Evolutionary conservation across 2,329 filamentous ascomycete genomes (phyloP).

Genomic region (Golovinomyces cichoracearum): DNA sequence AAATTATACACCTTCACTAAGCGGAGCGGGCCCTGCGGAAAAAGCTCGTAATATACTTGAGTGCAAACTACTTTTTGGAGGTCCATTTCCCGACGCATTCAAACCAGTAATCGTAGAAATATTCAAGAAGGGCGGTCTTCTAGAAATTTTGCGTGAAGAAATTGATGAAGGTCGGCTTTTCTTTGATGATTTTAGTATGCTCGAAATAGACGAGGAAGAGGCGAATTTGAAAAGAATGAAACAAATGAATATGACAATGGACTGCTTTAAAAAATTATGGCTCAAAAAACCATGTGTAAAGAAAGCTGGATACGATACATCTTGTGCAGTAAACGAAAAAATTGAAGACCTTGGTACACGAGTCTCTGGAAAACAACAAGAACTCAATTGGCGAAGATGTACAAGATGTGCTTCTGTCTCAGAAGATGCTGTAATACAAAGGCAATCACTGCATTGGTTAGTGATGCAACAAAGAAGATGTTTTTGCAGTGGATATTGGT

Average conservation of each 20-base stretch:
- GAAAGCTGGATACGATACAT: background rate
- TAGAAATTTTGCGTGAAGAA: constrained; percentile 10
- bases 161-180: constrained; percentile 14
- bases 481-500: constrained; percentile 15
- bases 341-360: background rate
- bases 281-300: constrained; percentile 8
- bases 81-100: constrained; percentile 12
- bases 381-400: constrained; percentile 13
- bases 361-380: constrained; percentile 2
- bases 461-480: constrained; percentile 15
- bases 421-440: constrained; percentile 14
- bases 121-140: constrained; percentile 9
- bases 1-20: constrained; percentile 5
- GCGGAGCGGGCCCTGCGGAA: constrained; percentile 6
- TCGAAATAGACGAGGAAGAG: constrained; percentile 14
- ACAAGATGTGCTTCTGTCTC: constrained; percentile 15
- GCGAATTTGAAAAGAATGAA: constrained; percentile 6
- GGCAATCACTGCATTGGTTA: constrained; percentile 14
- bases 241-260: constrained; percentile 10
- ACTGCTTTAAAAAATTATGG: constrained; percentile 14
- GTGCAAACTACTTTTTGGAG: constrained; percentile 14
- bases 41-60: constrained; percentile 12
- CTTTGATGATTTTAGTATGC: constrained; percentile 14
- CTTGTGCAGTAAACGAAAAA: background rate
- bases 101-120: constrained; percentile 14